Percentiles rank a stretch among this genome's conserved stretches.
These are phyloP conservation scores for Kodamaea neixiangensis DNA, from an alignment of 805 yeast genomes.

Conservation along the genomic window DNA sequence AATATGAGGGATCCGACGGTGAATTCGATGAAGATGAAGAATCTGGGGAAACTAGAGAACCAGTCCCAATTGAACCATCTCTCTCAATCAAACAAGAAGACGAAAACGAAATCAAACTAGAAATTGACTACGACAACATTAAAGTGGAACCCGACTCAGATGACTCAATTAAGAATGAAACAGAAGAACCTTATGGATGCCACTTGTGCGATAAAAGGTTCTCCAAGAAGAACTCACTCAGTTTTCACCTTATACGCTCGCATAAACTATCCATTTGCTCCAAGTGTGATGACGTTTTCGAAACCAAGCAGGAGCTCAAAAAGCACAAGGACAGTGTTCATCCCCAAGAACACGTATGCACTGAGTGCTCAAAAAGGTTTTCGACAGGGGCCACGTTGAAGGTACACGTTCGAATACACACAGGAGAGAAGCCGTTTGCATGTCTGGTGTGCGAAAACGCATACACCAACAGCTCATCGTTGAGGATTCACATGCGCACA, in stretches of 20 bases:
- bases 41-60: background rate
- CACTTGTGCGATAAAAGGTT: background rate
- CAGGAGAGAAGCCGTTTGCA: conserved; percentile 83
- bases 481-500: conserved; percentile 6
- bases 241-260: background rate
- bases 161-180: background rate
- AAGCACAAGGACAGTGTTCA: background rate
- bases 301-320: background rate
- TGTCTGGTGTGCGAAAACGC: conserved; percentile 73
- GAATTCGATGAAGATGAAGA: background rate
- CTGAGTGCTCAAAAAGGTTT: conserved; percentile 12
- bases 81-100: background rate
- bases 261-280: conserved; percentile 8
- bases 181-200: background rate
- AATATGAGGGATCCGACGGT: background rate
- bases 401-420: conserved; percentile 29
- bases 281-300: background rate
- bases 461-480: background rate
- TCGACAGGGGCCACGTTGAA: conserved; percentile 22
- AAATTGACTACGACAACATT: background rate
- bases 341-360: background rate
- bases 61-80: background rate
- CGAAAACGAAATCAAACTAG: background rate
- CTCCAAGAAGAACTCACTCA: background rate
- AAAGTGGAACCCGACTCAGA: background rate